These are phyloP conservation scores for Trifolium subterraneum DNA, from an alignment of 306 rosid genomes.

Conservation along the genomic window DNA sequence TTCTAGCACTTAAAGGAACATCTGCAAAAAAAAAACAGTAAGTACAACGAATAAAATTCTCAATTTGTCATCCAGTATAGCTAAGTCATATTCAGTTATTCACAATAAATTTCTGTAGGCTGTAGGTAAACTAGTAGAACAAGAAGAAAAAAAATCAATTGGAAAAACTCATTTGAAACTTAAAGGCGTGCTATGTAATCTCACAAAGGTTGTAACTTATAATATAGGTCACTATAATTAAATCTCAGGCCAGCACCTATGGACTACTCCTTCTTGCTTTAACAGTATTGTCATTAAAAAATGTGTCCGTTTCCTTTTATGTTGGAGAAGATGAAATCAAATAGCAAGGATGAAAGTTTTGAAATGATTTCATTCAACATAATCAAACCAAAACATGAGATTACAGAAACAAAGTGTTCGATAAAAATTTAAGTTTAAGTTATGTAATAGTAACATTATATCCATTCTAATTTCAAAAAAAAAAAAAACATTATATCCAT, in stretches of 20 bases:
- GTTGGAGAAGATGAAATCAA: constrained; percentile 3
- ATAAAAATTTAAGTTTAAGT: too few relatives aligned
- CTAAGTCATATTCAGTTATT: constrained; percentile 4
- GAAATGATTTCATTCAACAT: not conserved
- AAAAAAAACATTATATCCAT: too few relatives aligned
- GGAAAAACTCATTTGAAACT: constrained; percentile 16
- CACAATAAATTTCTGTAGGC: constrained; percentile 24
- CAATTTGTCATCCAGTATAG: constrained; percentile 19
- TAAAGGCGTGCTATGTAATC: constrained; percentile 6
- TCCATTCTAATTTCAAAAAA: too few relatives aligned
- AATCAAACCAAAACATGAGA: constrained; percentile 5
- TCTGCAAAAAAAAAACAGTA: constrained; percentile 53
- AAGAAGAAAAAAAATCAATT: constrained; percentile 1
- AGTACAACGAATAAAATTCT: not conserved
- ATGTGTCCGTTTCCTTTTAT: not conserved
- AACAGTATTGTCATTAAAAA: constrained; percentile 6
- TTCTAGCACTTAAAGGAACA: constrained; percentile 84
- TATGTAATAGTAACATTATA: too few relatives aligned
- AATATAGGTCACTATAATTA: constrained; percentile 13
- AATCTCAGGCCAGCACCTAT: constrained; percentile 12
- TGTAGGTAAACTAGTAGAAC: constrained; percentile 2
- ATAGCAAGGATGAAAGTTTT: constrained; percentile 14
- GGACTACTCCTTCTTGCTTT: not conserved
- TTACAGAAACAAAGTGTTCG: constrained; percentile 16
- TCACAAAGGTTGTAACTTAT: not conserved